Percentiles rank a stretch among this genome's conserved stretches.
These are phyloP conservation scores for Aspergillus hiratsukae DNA, from an alignment of 2,329 filamentous ascomycete species.

Conservation along the genomic window DNA sequence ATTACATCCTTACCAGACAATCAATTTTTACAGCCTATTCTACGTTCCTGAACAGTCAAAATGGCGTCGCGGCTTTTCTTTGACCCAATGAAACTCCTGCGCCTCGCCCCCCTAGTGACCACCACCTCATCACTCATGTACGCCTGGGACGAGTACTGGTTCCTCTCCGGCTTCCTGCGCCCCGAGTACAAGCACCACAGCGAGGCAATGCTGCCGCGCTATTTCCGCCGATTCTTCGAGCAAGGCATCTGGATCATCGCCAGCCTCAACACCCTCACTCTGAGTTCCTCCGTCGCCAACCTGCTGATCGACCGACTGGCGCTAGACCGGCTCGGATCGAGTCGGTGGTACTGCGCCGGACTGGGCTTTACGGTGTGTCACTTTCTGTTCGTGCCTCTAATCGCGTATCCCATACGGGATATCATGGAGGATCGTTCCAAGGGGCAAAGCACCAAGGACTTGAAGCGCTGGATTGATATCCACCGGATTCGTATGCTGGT, in stretches of 20 bases:
- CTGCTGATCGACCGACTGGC: neutral
- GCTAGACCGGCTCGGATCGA: neutral
- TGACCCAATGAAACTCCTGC: neutral
- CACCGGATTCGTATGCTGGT: neutral
- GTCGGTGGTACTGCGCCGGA: neutral
- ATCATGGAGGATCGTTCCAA: neutral
- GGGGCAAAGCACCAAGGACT: neutral
- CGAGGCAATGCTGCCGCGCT: neutral
- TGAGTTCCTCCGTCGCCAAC: neutral
- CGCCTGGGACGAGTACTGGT: neutral
- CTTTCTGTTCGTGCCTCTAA: neutral
- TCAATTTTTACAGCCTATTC: too few species aligned
- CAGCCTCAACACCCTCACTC: neutral
- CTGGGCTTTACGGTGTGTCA: neutral
- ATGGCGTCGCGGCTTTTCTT: neutral
- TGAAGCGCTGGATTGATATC: neutral
- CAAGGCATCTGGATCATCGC: neutral
- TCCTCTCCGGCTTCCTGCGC: neutral
- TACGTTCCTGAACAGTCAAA: neutral
- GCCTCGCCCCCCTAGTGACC: neutral
- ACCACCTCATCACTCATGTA: neutral
- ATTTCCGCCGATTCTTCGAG: neutral
- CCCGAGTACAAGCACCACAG: neutral
- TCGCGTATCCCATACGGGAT: neutral
- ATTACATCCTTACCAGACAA: neutral